Evolutionary conservation across 768 basidiomycete genomes (phyloP).

Genomic region (Saitozyma podzolica): DNA sequence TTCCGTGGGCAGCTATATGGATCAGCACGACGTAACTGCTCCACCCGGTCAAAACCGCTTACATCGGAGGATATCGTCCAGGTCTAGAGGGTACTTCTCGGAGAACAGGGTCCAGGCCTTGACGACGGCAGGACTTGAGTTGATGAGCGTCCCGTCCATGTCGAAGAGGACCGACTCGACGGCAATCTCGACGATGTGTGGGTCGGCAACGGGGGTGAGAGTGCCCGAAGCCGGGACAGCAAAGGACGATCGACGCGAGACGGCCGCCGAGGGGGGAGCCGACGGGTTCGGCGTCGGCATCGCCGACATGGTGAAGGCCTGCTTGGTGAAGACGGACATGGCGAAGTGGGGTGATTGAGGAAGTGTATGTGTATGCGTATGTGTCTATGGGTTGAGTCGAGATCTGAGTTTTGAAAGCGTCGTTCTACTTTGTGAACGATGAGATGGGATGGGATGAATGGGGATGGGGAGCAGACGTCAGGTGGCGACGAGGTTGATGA

Average conservation of each 20-base stretch:
- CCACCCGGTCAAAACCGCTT: slow-evolving; percentile 5
- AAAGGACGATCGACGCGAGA: slow-evolving; percentile 29
- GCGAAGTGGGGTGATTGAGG: slow-evolving; percentile 12
- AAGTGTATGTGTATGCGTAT: slow-evolving; percentile 2
- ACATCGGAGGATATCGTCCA: slow-evolving; percentile 51
- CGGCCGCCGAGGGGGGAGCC: slow-evolving; percentile 26
- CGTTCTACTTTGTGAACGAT: not conserved
- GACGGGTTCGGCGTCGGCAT: slow-evolving; percentile 37
- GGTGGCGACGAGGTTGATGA: no score
- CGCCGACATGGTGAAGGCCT: slow-evolving; percentile 50
- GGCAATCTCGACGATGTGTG: slow-evolving; percentile 49
- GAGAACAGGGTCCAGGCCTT: slow-evolving; percentile 73
- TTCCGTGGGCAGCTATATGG: slow-evolving; percentile 64
- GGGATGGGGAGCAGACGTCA: no score
- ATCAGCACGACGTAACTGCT: not conserved
- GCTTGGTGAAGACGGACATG: slow-evolving; percentile 52
- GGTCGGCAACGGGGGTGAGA: slow-evolving; percentile 36
- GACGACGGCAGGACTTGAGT: slow-evolving; percentile 73
- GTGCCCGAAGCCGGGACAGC: slow-evolving; percentile 25
- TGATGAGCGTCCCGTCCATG: slow-evolving; percentile 46
- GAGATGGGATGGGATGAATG: not conserved
- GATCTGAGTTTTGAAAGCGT: no score
- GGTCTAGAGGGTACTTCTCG: slow-evolving; percentile 58
- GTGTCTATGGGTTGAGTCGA: not conserved
- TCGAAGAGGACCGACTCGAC: slow-evolving; percentile 45